Base-by-base conservation (phyloP, 208 protist genomes). In the Leishmania tropica region DNA sequence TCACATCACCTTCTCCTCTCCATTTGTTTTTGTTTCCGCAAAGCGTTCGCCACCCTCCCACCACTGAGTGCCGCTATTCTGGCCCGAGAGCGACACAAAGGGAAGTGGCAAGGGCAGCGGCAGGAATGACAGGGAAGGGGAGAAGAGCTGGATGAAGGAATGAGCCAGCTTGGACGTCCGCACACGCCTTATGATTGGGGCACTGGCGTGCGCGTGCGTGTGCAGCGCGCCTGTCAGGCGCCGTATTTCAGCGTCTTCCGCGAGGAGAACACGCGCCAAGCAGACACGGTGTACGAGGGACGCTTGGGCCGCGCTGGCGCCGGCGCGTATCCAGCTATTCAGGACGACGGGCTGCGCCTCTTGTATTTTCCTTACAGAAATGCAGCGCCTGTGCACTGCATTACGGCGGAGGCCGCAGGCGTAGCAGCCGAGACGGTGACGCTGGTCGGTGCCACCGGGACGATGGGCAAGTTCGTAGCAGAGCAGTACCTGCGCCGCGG, bases 401-500 rank as follows among this genome's bases (percentile, higher is more conserved):
- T 31, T 13, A 13, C 45, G 28, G 62, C 24, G 37, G 67, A 81
- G 75, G 35, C 75, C 1, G 53, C 60, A 17, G 48, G 58, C 10
- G 71, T 70, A 51, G 51, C 54, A 19, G 31, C 78, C 5, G 85
- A 87, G 62, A 81, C 70, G 2, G 88, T 94, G 58, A 85, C 85
- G 35, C 71, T 94, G n/a, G 81, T 96, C 1, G 90, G 93, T n/a
- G 90, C 85, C 10, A 86, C 68, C 1, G 85, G 84, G 13, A 90
- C 84, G 45, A 83, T 93, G 45, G 88, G 88, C 19, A 90, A 91
- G 74, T 93, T 94, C 79, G 68, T 96, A 7, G 93, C 87, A 3
- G 86, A 94, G 74, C 86, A 96, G 83, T 94, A 92, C 83, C 78
- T 93, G 37, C 88, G 86, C 42, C 87, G 91, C 28, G 89, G 91